Conservation (phyloP, 306 rosid genomes). For the Casuarina equisetifolia region DNA sequence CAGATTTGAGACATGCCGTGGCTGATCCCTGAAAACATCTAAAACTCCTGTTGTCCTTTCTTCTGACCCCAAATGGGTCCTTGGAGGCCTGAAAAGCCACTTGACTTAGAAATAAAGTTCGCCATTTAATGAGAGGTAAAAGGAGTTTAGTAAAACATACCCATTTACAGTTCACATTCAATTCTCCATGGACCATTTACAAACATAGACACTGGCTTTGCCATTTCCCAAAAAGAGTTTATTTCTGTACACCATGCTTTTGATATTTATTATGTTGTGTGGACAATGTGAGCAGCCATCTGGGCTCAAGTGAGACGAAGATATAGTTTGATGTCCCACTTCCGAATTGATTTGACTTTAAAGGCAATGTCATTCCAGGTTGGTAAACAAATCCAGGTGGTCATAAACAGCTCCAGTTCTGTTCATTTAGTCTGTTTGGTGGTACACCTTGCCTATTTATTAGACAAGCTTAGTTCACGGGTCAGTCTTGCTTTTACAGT, state of each 20-base stretch:
- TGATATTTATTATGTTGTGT: slow-evolving; percentile 9
- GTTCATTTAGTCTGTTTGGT: slow-evolving; percentile 47
- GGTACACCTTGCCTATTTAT: slow-evolving; percentile 22
- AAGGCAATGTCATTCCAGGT: slow-evolving; percentile 28
- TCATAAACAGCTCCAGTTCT: slow-evolving; percentile 38
- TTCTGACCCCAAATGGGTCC: slow-evolving; percentile 42
- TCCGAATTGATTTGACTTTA: slow-evolving; percentile 36
- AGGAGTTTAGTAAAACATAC: slow-evolving; percentile 17
- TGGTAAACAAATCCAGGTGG: slow-evolving; percentile 32
- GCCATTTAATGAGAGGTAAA: slow-evolving; percentile 11
- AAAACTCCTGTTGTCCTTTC: slow-evolving; percentile 61
- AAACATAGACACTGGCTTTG: slow-evolving; percentile 18
- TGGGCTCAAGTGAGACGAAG: slow-evolving; percentile 30
- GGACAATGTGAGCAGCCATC: slow-evolving; percentile 31
- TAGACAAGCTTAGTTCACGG: slow-evolving; percentile 6
- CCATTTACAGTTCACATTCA: slow-evolving; percentile 25
- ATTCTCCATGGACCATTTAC: slow-evolving; percentile 31
- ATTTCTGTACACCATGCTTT: too few species aligned
- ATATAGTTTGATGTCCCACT: slow-evolving; percentile 30
- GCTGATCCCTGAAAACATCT: slow-evolving; percentile 43
- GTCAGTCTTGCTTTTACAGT: not conserved
- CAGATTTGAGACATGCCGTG: slow-evolving; percentile 52
- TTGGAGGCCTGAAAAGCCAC: slow-evolving; percentile 35
- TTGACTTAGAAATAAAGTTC: slow-evolving; percentile 30
- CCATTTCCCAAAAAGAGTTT: slow-evolving; percentile 8